These are phyloP conservation scores for Albugo laibachii DNA, from an alignment of 352 stramenopile genomes.

Conservation along the genomic window DNA sequence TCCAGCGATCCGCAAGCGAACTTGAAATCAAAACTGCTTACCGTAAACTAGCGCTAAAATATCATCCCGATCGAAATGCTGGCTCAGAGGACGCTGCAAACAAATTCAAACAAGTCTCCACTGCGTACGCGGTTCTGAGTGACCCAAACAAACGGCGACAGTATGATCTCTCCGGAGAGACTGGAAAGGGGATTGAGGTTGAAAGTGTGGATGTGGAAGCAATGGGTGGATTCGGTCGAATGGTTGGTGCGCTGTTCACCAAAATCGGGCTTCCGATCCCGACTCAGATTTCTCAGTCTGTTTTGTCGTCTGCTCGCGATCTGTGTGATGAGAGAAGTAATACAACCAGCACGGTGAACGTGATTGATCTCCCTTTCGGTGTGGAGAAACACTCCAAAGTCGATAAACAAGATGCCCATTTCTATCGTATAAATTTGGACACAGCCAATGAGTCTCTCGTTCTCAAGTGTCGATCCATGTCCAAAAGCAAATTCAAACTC, in stretches of 20 bases:
- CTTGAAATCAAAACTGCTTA: slow-evolving; percentile 82
- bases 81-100: slow-evolving; percentile 59
- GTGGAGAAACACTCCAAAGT: slow-evolving; percentile 51
- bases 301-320: slow-evolving; percentile 54
- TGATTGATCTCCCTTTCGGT: slow-evolving; percentile 50
- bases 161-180: slow-evolving; percentile 61
- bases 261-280: slow-evolving; percentile 80
- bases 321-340: slow-evolving; percentile 60
- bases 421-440: slow-evolving; percentile 61
- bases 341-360: slow-evolving; percentile 23
- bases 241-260: slow-evolving; percentile 72
- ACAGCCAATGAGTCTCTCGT: slow-evolving; percentile 20
- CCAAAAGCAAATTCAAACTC: slow-evolving; percentile 12
- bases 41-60: slow-evolving; percentile 78
- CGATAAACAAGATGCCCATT: slow-evolving; percentile 79
- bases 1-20: slow-evolving; percentile 71
- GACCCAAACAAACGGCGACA: slow-evolving; percentile 77
- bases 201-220: slow-evolving; percentile 68
- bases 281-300: slow-evolving; percentile 72
- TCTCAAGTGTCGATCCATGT: slow-evolving; percentile 4
- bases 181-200: slow-evolving; percentile 56
- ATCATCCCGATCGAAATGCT: slow-evolving; percentile 76
- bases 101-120: slow-evolving; percentile 73
- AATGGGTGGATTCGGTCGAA: slow-evolving; percentile 65
- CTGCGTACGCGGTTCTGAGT: slow-evolving; percentile 67